phyloP scores from a whole-genome alignment of 352 stramenopile genomes.

The Phytophthora pini region DNA sequence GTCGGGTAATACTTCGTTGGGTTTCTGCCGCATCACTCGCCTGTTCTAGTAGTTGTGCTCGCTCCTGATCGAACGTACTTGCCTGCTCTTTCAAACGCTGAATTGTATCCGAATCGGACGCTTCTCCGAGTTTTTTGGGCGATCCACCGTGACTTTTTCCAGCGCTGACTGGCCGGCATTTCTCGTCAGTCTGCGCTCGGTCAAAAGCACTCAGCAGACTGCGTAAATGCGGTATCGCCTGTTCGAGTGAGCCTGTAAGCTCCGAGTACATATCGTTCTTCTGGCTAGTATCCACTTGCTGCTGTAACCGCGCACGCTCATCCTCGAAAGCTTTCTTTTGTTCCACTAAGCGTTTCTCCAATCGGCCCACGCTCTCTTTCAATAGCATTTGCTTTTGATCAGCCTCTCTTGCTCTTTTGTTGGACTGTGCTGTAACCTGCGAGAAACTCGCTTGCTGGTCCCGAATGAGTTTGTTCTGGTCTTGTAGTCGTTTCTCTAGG shows the following conservation, averaged over 20 bases:
- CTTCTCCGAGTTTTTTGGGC: not conserved
- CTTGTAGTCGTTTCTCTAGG: conserved; percentile 14
- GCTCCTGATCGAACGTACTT: conserved; percentile 8
- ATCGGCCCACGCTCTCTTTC: conserved; percentile 8
- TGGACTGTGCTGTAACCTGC: conserved; percentile 6
- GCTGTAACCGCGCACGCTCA: conserved; percentile 3
- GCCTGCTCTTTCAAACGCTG: conserved; percentile 18
- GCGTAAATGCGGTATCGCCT: conserved; percentile 12
- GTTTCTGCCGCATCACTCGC: conserved; percentile 14
- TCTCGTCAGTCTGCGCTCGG: conserved; percentile 4
- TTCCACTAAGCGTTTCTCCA: conserved; percentile 3
- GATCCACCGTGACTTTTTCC: not conserved
- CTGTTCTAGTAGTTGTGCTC: conserved; percentile 7
- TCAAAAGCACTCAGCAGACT: conserved; percentile 24
- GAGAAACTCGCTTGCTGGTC: conserved; percentile 17
- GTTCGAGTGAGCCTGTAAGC: conserved; percentile 11
- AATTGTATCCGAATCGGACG: not conserved
- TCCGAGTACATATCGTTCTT: conserved; percentile 1
- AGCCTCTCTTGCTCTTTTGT: conserved; percentile 7
- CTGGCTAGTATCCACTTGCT: conserved; percentile 1
- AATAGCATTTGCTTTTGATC: conserved; percentile 5
- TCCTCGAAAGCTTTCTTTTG: conserved; percentile 16
- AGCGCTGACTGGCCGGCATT: not conserved
- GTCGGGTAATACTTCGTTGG: conserved; percentile 5
- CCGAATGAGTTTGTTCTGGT: conserved; percentile 7